phyloP scores from a whole-genome alignment of 768 basidiomycete species.

The Phallus indusiatus region DNA sequence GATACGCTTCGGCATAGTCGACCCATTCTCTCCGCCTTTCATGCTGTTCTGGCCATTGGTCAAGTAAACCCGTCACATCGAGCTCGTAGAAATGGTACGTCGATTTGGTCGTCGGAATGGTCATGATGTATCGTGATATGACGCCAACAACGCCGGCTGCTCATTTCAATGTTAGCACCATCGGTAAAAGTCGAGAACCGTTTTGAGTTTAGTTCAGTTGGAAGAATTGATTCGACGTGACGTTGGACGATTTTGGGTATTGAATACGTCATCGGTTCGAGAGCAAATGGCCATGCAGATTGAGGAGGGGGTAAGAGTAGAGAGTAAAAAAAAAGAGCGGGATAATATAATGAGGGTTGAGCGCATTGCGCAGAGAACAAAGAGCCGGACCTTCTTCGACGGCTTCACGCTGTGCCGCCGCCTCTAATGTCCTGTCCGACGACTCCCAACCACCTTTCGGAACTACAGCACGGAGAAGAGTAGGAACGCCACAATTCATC shows the following conservation, averaged over 20 bases:
- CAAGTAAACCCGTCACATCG: slow-evolving; percentile 67
- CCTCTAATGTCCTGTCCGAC: slow-evolving; percentile 71
- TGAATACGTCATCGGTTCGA: background rate
- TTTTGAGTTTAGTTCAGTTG: background rate
- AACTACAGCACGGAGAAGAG: slow-evolving; percentile 33
- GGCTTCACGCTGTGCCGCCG: slow-evolving; percentile 86
- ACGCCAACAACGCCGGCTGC: slow-evolving; percentile 83
- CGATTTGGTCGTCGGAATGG: slow-evolving; percentile 66
- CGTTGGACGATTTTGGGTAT: background rate
- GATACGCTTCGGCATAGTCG: slow-evolving; percentile 71
- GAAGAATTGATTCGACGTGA: background rate
- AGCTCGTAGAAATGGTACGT: slow-evolving; percentile 90
- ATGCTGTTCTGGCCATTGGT: slow-evolving; percentile 71
- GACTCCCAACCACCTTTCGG: slow-evolving; percentile 92
- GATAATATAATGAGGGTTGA: slow-evolving; percentile 11
- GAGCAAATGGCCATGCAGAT: background rate
- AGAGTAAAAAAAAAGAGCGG: slow-evolving; percentile 30
- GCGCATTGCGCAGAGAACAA: slow-evolving; percentile 45
- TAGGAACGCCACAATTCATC: slow-evolving; percentile 2
- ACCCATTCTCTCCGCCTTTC: slow-evolving; percentile 85
- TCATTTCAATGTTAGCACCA: slow-evolving; percentile 11
- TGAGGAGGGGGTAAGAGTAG: slow-evolving; percentile 21
- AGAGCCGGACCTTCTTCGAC: slow-evolving; percentile 90
- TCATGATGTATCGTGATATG: slow-evolving; percentile 77
- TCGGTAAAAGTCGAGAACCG: background rate